Evolutionary conservation across 805 yeast species (phyloP).

Genomic region (Kurtzmaniella fragi): DNA sequence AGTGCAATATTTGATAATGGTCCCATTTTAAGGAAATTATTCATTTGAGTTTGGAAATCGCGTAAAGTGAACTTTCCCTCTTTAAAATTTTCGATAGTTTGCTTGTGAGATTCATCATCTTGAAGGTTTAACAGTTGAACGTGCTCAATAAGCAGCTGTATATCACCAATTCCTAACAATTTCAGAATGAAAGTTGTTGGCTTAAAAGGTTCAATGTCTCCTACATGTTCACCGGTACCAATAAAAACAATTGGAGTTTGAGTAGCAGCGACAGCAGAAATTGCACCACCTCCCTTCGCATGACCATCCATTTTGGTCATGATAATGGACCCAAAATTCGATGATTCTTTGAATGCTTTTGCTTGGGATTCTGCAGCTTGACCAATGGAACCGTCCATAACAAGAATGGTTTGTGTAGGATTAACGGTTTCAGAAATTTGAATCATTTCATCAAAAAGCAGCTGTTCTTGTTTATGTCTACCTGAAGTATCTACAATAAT

Average conservation of each 20-base stretch:
- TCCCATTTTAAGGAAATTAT: conserved; percentile 94
- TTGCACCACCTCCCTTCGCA: conserved; percentile 99
- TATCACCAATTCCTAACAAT: conserved; percentile 90
- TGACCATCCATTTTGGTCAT: conserved; percentile 98
- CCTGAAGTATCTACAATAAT: conserved; percentile 98
- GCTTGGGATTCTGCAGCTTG: conserved; percentile 98
- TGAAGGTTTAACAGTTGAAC: conserved; percentile 77
- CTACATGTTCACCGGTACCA: conserved; percentile 97
- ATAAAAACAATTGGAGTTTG: conserved; percentile 91
- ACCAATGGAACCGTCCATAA: conserved; percentile 94
- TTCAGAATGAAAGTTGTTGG: conserved; percentile 89
- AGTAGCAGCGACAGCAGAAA: conserved; percentile 96
- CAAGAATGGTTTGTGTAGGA: conserved; percentile 98
- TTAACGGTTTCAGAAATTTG: conserved; percentile 83
- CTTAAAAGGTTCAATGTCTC: conserved; percentile 85
- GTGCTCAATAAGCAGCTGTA: conserved; percentile 90
- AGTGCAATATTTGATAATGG: conserved; percentile 90
- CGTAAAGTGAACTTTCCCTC: conserved; percentile 91
- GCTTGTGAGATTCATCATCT: conserved; percentile 68
- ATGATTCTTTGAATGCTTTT: conserved; percentile 85
- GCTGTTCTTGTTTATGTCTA: conserved; percentile 92
- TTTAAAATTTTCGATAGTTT: conserved; percentile 84
- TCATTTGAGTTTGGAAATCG: conserved; percentile 93
- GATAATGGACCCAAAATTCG: conserved; percentile 92
- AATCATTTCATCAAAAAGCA: conserved; percentile 88